phyloP scores from a whole-genome alignment of 2,329 filamentous ascomycete genomes.

The Eurotiales sp. region DNA sequence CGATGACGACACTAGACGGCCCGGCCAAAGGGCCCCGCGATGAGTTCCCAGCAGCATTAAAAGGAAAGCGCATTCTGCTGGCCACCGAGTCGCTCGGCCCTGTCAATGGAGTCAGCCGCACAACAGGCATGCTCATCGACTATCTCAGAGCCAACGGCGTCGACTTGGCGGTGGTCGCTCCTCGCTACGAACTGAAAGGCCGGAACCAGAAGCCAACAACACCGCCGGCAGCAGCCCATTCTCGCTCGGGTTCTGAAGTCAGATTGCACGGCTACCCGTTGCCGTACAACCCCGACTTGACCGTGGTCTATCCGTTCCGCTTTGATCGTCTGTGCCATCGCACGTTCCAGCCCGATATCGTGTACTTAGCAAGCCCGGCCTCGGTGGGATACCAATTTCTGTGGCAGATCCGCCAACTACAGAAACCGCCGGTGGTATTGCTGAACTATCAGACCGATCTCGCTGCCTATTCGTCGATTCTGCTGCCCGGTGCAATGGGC shows the following conservation, averaged over 20 bases:
- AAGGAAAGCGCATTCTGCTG: conserved; percentile 60
- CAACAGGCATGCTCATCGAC: conserved; percentile 65
- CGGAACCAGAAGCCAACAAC: conserved; percentile 46
- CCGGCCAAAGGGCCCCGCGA: conserved; percentile 9
- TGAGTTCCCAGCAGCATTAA: conserved; percentile 46
- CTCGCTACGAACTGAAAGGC: conserved; percentile 40
- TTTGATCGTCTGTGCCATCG: conserved; percentile 58
- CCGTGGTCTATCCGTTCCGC: conserved; percentile 65
- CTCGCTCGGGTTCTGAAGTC: conserved; percentile 38
- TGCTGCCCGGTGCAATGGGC: conserved; percentile 63
- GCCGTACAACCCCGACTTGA: conserved; percentile 68
- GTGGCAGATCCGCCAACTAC: conserved; percentile 62
- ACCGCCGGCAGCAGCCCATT: conserved; percentile 31
- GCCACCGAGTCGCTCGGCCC: conserved; percentile 70
- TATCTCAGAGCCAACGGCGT: conserved; percentile 63
- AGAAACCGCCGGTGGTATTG: conserved; percentile 55
- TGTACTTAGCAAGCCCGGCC: conserved; percentile 67
- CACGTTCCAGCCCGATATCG: conserved; percentile 64
- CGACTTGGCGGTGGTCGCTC: conserved; percentile 64
- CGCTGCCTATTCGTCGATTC: conserved; percentile 64
- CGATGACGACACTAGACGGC: conserved; percentile 4
- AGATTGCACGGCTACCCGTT: conserved; percentile 60
- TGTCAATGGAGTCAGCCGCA: conserved; percentile 69
- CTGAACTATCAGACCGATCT: conserved; percentile 72
- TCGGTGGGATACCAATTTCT: conserved; percentile 68